Evolutionary conservation across 2,329 filamentous ascomycete species (phyloP).

Genomic region (Emericellopsis atlantica): DNA sequence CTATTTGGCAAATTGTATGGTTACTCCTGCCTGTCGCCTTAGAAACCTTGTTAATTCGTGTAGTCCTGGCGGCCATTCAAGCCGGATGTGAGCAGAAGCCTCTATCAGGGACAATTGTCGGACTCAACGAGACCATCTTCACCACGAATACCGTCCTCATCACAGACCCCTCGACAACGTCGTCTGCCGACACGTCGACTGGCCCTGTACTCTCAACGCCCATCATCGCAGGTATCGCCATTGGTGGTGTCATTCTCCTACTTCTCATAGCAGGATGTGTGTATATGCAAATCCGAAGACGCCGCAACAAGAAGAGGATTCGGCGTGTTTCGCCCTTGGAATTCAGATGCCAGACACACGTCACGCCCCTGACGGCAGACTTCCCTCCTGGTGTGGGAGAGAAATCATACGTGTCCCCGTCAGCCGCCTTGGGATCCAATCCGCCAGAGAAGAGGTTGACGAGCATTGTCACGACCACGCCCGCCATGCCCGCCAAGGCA

Average conservation of each 20-base stretch:
- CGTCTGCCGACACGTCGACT: constrained; percentile 4
- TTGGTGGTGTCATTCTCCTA: constrained; percentile 23
- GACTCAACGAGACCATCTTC: constrained; percentile 33
- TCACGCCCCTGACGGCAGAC: constrained; percentile 10
- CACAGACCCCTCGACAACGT: constrained; percentile 16
- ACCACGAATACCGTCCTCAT: constrained; percentile 16
- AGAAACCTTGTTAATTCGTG: background rate
- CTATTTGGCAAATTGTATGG: constrained; percentile 37
- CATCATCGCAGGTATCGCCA: constrained; percentile 29
- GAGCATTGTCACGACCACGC: constrained; percentile 7
- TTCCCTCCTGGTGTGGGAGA: constrained; percentile 6
- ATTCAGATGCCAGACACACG: constrained; percentile 34
- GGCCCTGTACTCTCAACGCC: constrained; percentile 17
- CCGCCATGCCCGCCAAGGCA: constrained; percentile 1
- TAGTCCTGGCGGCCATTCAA: constrained; percentile 36
- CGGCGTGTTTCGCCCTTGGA: constrained; percentile 28
- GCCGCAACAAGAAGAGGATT: constrained; percentile 17
- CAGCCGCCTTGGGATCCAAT: constrained; percentile 6
- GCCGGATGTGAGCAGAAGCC: constrained; percentile 38
- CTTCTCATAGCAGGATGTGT: constrained; percentile 22
- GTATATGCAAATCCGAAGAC: constrained; percentile 33
- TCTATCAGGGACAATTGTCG: constrained; percentile 17
- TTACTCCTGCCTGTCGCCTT: background rate
- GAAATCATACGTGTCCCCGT: constrained; percentile 4
- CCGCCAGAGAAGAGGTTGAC: constrained; percentile 6